Evolutionary conservation across 2,329 filamentous ascomycete species (phyloP), one percentile per base, ranked within the genome.

Genomic region (Cercospora zeina): DNA sequence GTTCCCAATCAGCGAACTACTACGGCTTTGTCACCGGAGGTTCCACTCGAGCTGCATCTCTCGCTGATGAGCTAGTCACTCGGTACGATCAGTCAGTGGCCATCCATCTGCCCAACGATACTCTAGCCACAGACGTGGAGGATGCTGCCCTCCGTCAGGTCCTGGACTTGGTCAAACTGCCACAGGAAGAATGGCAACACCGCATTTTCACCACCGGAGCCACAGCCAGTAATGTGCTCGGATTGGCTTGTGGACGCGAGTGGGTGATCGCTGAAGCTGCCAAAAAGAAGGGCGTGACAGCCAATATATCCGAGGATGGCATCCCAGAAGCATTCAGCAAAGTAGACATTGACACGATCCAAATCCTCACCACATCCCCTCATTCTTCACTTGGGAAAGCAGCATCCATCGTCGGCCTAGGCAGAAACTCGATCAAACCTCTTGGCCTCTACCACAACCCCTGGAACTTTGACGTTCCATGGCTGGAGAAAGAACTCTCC

Each of bases 21-120:
- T 96, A 91, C 74, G 93, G 91, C 62, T 96, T 97, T 74, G 89
- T 97, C 5, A 96, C 88, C 0, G 93, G 93, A 49, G 89, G 91
- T 13, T 81, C 83, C 7, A 89, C 93, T 0, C 90, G 91, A 5
- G 86, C 91, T 24, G 92, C 92, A 33, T 83, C 89, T 68, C 84
- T 90, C 58, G 93, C 91, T 1, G 93, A 97, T 74, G 89, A 91
- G 66, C 77, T 96, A n/a, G 91, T 93, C 64, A 87, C 87, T 4
- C 83, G 85, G 8, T 84, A 88, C 64, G 93, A 97, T 73, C 91
- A 96, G 73, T 96, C 93, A 74, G 87, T 92, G 4, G 84, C 88
- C 62, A 90, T 96, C 0, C 92, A 97, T 74, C 80, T 96, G 1
- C 88, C 91, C 0, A 79, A 81, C 19, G 89, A 96, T 74, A 89